Conservation (phyloP, 129 eudicot genomes). For the Artemisia argyi region DNA sequence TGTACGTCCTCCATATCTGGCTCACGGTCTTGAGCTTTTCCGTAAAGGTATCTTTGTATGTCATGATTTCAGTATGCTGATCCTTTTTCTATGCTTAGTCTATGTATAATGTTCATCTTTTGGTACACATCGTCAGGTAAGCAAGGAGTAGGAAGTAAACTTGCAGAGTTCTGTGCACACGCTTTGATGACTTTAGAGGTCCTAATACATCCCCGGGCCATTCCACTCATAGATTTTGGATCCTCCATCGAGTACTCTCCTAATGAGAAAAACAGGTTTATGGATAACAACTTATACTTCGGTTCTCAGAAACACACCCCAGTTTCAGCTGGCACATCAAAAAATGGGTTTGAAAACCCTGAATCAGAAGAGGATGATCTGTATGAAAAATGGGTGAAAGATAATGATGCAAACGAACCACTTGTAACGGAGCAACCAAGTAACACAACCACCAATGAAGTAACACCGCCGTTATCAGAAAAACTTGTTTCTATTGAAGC, state of each 20-base stretch:
- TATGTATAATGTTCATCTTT: neutral
- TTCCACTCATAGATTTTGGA: slow-evolving; percentile 51
- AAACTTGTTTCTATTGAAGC: slow-evolving; percentile 17
- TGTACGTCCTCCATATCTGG: slow-evolving; percentile 63
- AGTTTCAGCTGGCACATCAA: slow-evolving; percentile 27
- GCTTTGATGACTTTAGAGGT: slow-evolving; percentile 80
- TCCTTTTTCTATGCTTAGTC: neutral
- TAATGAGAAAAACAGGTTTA: slow-evolving; percentile 25
- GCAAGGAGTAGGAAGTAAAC: slow-evolving; percentile 67
- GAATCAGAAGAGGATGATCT: slow-evolving; percentile 66
- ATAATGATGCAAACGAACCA: slow-evolving; percentile 35
- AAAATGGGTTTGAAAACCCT: slow-evolving; percentile 35
- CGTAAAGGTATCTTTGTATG: slow-evolving; percentile 55
- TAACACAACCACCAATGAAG: slow-evolving; percentile 7
- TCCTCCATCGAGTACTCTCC: slow-evolving; percentile 24
- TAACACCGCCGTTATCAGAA: slow-evolving; percentile 20
- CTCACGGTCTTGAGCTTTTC: slow-evolving; percentile 72
- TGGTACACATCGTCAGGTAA: slow-evolving; percentile 44
- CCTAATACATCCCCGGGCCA: slow-evolving; percentile 80
- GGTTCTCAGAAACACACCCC: slow-evolving; percentile 23
- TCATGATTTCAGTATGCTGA: neutral
- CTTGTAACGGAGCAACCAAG: slow-evolving; percentile 26
- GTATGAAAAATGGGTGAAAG: slow-evolving; percentile 52
- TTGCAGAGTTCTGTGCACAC: slow-evolving; percentile 73
- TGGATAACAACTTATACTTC: slow-evolving; percentile 32